Evolutionary conservation across 1,139 yeast species (phyloP), one percentile per base, ranked within the genome.

Genomic region (Debaryomyces robertsiae): DNA sequence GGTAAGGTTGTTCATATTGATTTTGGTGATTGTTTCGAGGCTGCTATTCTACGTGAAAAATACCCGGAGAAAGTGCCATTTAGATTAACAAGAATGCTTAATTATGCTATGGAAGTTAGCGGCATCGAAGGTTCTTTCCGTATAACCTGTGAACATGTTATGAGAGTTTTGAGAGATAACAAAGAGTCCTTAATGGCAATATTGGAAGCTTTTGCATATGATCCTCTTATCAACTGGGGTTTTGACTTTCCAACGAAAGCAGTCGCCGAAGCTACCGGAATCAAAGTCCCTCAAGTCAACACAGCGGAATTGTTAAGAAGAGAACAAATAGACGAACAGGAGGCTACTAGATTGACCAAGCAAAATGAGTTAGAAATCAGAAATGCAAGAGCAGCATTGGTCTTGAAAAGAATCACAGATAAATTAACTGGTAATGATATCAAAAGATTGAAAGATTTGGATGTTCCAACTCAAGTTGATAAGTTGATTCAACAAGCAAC

Each of bases 1-100:
- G 99, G 99, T 47, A 90, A 91, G 57, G 96, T 94, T 34, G 78
- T 93, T 31, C 99, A 94, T 59, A 91, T 94, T 65, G 99, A 94
- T 73, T 94, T 93, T 64, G 99, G 98, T 52, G 99, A 94, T 61
- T 94, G 99, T 75, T 94, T 94, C 58, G 99, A 94, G 60, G 97
- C 98, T 1, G 98, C 99, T 0, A 90, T 93, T 41, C 68, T 94
- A 47, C 79, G 99, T 53, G 98, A 93, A 52, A 94, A 93, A 60
- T 94, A 86, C 61, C 99, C 99, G 0, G 99, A 94, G 60, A 91
- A 91, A 63, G 98, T 94, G 17, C 99, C 99, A 10, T 94, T 94
- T 69, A 77, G 99, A 61, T 75, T 94, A 46, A 94, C 99, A 0
- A 76, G 98, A 62, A 94, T 94, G 99, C 74, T 94, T 49, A 90